phyloP scores from a whole-genome alignment of 78 protist genomes.

The slime mould (Dictyostelium discoideum) region dicty_2.7 NC_007089.4:3706001-3706500 shows the following conservation, averaged over 20 bases:
- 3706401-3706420: not conserved
- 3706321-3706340: not conserved
- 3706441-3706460: conserved; percentile 15
- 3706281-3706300: not conserved
- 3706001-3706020: conserved; percentile 41
- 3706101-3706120: not conserved
- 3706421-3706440: conserved; percentile 51
- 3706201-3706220: not conserved
- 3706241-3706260: not conserved
- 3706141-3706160: not conserved
- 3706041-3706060: conserved; percentile 45
- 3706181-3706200: not conserved
- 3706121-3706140: not conserved
- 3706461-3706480: conserved; percentile 40
- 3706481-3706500: conserved; percentile 29
- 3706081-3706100: conserved; percentile 22
- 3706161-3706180: not conserved
- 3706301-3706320: not conserved
- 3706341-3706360: not conserved
- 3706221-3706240: not conserved
- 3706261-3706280: not conserved
- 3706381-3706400: not conserved
- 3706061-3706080: conserved; percentile 1
- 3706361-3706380: not conserved
- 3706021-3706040: conserved; percentile 57